Base-by-base conservation (phyloP, 352 stramenopile species). In the Pythium sukuiense region DNA sequence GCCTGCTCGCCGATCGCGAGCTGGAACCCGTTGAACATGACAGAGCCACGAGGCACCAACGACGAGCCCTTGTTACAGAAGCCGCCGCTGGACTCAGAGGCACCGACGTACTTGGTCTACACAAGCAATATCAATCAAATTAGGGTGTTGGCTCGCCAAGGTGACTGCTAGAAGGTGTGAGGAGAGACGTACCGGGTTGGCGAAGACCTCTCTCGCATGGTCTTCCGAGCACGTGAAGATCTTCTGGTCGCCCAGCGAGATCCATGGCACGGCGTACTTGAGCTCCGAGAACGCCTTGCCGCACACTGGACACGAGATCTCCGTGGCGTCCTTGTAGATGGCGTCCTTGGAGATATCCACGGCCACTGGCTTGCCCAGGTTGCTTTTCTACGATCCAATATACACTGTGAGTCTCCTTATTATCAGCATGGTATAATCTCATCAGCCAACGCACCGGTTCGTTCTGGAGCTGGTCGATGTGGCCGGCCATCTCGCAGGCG, bases 11-110 rank as follows among this genome's bases (percentile, higher is more conserved):
- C 79, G 29, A 89, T 83, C 32, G 83, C 82, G 56, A 87, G 65
- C 65, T 92, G 85, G 66, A 93, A 93, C 35, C 84, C 84, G 61
- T 93, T 84, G 63, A 93, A 95, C 86, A 95, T 95, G 71, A 89
- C 80, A 3, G 85, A 93, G 6, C 83, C 85, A 24, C 75, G 72
- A n/a, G 71, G 76, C 49, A 49, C 61, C 33, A 65, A 57, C 3
- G 67, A 55, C 7, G 76, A 70, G 33, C 78, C 78, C 20, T 61
- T 65, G 55, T 86, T 72, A 66, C 82, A 90, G 54, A 92, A 90
- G 7, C 77, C 80, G 13, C 57, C 63, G 41, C 27, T 59, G 18
- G 63, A n/a, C 18, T 67, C 32, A 1, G 33, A 5, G 8, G 41
- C 37, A 7, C 43, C 48, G 11, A 46, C 33, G 41, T 58, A 68